phyloP scores from a whole-genome alignment of 768 basidiomycete genomes.

The Termitomyces sp. region DNA sequence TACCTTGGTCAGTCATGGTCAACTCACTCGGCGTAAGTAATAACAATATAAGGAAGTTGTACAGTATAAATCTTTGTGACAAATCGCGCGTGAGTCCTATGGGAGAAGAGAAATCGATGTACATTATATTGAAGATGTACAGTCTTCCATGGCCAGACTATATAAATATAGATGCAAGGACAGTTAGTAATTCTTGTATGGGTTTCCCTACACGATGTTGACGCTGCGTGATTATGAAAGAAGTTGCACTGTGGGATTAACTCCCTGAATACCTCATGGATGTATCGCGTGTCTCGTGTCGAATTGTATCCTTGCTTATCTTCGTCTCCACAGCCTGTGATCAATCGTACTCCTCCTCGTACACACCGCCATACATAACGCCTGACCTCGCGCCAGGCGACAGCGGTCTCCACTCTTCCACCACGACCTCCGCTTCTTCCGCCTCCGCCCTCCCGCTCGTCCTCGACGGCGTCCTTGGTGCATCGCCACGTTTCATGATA shows the following conservation, averaged over 20 bases:
- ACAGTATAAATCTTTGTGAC: neutral
- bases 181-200: neutral
- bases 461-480: neutral
- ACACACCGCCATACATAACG: conserved; percentile 11
- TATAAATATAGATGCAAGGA: neutral
- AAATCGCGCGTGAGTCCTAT: neutral
- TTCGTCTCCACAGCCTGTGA: neutral
- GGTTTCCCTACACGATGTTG: neutral
- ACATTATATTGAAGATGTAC: neutral
- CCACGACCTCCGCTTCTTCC: conserved; percentile 10
- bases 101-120: neutral
- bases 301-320: neutral
- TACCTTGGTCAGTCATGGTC: neutral
- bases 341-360: conserved; percentile 36
- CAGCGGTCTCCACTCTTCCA: conserved; percentile 17
- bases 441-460: neutral
- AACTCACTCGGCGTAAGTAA: neutral
- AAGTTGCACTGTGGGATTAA: too few species aligned
- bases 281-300: neutral
- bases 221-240: neutral
- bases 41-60: neutral
- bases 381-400: conserved; percentile 13
- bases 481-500: neutral
- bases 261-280: too few species aligned
- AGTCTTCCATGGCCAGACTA: neutral